Conservation (phyloP, 2,329 filamentous ascomycete species). For the Cordyceps javanica region DNA sequence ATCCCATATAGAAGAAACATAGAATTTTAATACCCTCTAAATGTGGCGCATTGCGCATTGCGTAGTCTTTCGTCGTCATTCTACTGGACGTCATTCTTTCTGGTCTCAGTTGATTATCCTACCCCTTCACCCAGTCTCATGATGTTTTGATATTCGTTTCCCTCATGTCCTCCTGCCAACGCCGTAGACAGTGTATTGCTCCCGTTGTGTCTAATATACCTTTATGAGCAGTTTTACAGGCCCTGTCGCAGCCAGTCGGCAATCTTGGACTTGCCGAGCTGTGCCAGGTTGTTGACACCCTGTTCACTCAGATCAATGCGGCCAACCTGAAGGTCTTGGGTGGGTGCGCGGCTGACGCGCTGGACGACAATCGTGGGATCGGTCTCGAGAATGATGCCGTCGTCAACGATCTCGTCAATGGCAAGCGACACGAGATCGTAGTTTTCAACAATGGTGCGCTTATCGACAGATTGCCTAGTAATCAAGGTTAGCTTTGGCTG, state of each 20-base stretch:
- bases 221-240: constrained; percentile 40
- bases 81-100: neutral
- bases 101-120: neutral
- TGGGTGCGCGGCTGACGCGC: constrained; percentile 84
- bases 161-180: neutral
- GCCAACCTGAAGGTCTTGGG: constrained; percentile 86
- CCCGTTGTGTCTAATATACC: neutral
- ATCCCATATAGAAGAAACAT: constrained; percentile 24
- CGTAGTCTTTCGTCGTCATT: neutral
- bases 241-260: constrained; percentile 87
- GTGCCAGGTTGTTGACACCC: constrained; percentile 87
- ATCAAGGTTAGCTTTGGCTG: constrained; percentile 9
- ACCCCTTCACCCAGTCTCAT: neutral
- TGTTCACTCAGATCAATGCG: constrained; percentile 94
- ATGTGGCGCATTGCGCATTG: neutral
- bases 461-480: constrained; percentile 84
- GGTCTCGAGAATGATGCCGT: constrained; percentile 94
- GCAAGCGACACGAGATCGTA: constrained; percentile 93
- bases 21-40: constrained; percentile 18
- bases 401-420: constrained; percentile 91
- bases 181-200: neutral
- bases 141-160: constrained; percentile 4
- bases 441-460: constrained; percentile 96
- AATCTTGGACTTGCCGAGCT: constrained; percentile 87
- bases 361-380: constrained; percentile 92